These are phyloP conservation scores for Neurospora cerealis DNA, from an alignment of 495 filamentous ascomycete species.

Conservation along the genomic window DNA sequence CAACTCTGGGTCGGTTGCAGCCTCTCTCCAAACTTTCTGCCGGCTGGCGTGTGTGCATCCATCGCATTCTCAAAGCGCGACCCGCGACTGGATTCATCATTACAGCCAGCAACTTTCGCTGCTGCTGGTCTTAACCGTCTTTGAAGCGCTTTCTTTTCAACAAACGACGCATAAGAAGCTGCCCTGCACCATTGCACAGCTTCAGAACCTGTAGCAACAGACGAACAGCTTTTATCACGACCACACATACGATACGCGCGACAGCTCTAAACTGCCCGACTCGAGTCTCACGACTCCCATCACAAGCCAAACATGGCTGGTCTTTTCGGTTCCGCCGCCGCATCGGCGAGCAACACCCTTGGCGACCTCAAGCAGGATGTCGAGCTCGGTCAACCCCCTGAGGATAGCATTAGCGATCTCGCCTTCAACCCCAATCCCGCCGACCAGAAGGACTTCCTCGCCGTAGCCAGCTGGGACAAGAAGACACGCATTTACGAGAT, in stretches of 20 bases:
- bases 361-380: slow-evolving; percentile 91
- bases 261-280: not conserved
- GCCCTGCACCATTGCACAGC: not conserved
- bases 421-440: slow-evolving; percentile 55
- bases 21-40: not conserved
- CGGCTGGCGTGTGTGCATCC: not conserved
- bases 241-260: not conserved
- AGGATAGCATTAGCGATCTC: slow-evolving; percentile 77
- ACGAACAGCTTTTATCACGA: not conserved
- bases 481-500: slow-evolving; percentile 87
- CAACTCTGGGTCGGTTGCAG: not conserved
- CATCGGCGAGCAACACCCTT: slow-evolving; percentile 55
- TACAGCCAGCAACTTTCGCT: not conserved
- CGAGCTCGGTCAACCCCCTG: slow-evolving; percentile 60
- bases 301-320: slow-evolving; percentile 40
- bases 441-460: slow-evolving; percentile 57
- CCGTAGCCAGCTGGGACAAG: slow-evolving; percentile 85
- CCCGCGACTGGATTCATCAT: not conserved
- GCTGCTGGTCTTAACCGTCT: not conserved
- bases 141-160: not conserved
- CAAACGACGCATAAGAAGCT: not conserved
- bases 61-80: not conserved
- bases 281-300: not conserved
- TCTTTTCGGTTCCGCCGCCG: slow-evolving; percentile 53
- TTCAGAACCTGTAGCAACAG: not conserved